Base-by-base conservation (phyloP, 306 rosid genomes). In the Biancaea sappan region DNA sequence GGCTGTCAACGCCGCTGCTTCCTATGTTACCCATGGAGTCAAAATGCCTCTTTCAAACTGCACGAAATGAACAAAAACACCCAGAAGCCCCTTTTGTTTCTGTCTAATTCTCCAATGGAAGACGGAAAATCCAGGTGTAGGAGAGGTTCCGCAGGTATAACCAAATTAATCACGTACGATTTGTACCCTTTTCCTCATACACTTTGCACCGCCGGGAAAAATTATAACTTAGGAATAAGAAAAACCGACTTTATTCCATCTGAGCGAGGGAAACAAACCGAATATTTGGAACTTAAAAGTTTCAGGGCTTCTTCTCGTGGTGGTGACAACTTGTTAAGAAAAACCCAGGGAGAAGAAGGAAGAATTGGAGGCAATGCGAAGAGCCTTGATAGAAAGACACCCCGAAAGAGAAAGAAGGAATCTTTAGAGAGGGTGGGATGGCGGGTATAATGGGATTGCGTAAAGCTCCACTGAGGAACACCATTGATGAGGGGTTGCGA, bases 11-110 rank as follows among this genome's bases (percentile, higher is more conserved):
- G 54, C 80, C 80, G 66, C 58, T 76, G 71, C 93, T 94, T 7
- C 90, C 83, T 21, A 77, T 75, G 59, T 94, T 94, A n/a, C 98
- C 98, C 97, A 94, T 93, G 53, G 18, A 70, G 31, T 48, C 12
- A 43, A 43, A n/a, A 19, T 24, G 52, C 53, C 8, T 43, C 40
- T 26, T 43, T 26, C 15, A 26, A 26, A 16, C 7, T 24, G 34
- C 4, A 15, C 6, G 51, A 7, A 14, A 64, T 21, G 69, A 12
- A 22, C 12, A 38, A 38, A 5, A 38, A 10, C 40, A 19, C 28
- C 69, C 52, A 22, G 21, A 71, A 72, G 7, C 81, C 71, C 75
- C 68, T 64, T 71, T 58, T 60, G 6, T 18, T 29, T 31, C 59
- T 9, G 22, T 28, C 59, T 68, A 37, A n/a, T 47, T 48, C 54